Conservation (phyloP, 495 filamentous ascomycete species). For the Parathielavia hyrcaniae region DNA sequence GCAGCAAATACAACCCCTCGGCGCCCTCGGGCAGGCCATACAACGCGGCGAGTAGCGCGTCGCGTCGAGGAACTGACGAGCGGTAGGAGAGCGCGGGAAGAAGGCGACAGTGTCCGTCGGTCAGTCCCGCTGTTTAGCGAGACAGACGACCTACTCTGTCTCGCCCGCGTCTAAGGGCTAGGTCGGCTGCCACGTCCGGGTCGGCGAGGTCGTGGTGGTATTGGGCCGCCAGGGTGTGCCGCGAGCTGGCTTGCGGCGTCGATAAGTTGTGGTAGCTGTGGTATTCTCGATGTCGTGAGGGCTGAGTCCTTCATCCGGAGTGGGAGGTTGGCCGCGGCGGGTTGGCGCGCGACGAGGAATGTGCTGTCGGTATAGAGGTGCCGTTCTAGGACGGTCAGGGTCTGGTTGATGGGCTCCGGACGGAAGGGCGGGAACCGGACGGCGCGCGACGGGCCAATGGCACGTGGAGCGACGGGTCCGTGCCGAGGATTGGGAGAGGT, state of each 20-base stretch:
- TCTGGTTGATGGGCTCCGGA: conserved; percentile 1
- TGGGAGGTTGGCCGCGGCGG: neutral
- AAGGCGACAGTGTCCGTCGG: conserved; percentile 5
- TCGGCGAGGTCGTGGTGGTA: neutral
- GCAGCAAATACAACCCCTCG: conserved; percentile 7
- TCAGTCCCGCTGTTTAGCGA: conserved; percentile 6
- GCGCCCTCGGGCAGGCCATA: neutral
- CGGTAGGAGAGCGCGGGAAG: neutral
- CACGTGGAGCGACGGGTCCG: conserved; percentile 1
- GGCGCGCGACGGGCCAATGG: conserved; percentile 3
- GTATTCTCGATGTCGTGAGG: neutral
- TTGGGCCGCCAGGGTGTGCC: too few relatives aligned
- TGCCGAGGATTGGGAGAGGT: neutral
- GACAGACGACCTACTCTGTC: neutral
- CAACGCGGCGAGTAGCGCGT: neutral
- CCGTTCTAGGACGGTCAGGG: neutral
- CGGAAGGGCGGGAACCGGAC: neutral
- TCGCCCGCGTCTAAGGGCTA: neutral
- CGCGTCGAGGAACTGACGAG: neutral
- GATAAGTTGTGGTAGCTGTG: neutral
- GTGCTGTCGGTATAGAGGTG: conserved; percentile 5
- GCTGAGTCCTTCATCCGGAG: neutral
- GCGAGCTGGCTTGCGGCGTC: neutral
- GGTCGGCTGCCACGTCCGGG: neutral
- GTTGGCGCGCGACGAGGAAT: conserved; percentile 2